Percentiles rank a stretch among this genome's conserved stretches.
These are phyloP conservation scores for Podospora conica DNA, from an alignment of 495 filamentous ascomycete species.

Conservation along the genomic window DNA sequence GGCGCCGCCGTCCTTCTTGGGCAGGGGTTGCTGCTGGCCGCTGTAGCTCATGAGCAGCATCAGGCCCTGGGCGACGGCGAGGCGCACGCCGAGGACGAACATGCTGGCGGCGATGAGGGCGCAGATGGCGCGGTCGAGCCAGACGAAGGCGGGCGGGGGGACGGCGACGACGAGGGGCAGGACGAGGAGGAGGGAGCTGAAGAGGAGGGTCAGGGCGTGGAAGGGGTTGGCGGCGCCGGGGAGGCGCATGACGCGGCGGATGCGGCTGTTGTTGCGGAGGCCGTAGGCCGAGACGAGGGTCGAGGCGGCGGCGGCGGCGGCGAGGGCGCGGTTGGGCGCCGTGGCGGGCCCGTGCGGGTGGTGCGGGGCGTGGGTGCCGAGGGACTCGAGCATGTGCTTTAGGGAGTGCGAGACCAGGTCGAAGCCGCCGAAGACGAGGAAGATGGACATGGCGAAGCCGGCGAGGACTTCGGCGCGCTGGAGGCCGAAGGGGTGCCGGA, in stretches of 20 bases:
- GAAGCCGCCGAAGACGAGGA: conserved; percentile 92
- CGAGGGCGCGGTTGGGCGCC: conserved; percentile 37
- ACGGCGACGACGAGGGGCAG: conserved; percentile 71
- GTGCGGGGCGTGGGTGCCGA: conserved; percentile 55
- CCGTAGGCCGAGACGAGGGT: conserved; percentile 82
- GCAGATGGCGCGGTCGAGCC: conserved; percentile 78
- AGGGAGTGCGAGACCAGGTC: conserved; percentile 90
- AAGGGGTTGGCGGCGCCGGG: conserved; percentile 83
- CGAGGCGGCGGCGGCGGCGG: conserved; percentile 66
- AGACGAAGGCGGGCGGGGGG: conserved; percentile 52
- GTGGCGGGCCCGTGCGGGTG: conserved; percentile 45
- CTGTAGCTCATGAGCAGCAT: conserved; percentile 92
- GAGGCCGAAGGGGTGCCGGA: conserved; percentile 88
- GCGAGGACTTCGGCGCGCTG: conserved; percentile 89
- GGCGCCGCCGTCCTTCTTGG: neutral
- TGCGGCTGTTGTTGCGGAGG: conserved; percentile 87
- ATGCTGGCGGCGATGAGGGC: conserved; percentile 73
- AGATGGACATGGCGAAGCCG: conserved; percentile 94
- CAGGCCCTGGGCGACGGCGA: conserved; percentile 76
- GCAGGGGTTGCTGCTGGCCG: conserved; percentile 10
- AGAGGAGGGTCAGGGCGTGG: conserved; percentile 85
- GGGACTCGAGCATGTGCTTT: conserved; percentile 70
- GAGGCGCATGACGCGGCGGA: conserved; percentile 73
- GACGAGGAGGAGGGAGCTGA: conserved; percentile 71
- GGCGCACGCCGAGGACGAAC: conserved; percentile 74